Conservation (phyloP, 371 early-diverging fungal genomes). For the Mucor racemosus region DNA sequence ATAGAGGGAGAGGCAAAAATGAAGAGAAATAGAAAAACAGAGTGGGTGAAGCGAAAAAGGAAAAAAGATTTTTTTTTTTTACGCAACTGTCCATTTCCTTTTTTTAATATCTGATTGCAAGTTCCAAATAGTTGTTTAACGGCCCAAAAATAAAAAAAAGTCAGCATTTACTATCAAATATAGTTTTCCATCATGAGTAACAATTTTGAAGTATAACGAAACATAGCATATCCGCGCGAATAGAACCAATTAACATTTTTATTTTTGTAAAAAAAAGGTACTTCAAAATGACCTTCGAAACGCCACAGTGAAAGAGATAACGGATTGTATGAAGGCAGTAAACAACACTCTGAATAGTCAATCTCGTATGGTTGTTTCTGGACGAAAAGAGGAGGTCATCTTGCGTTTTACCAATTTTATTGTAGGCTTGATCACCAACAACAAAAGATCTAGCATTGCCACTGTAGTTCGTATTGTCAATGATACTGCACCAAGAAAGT, state of each 20-base stretch:
- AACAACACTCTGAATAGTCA: neutral
- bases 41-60: neutral
- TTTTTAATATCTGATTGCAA: neutral
- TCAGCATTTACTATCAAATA: neutral
- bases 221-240: neutral
- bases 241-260: conserved; percentile 52
- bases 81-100: neutral
- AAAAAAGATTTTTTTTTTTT: neutral
- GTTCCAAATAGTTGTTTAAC: neutral
- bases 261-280: conserved; percentile 28
- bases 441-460: neutral
- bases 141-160: neutral
- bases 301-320: conserved; percentile 20
- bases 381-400: conserved; percentile 20
- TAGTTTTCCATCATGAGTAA: neutral
- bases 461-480: conserved; percentile 25
- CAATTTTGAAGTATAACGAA: conserved; percentile 2
- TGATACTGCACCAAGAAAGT: conserved; percentile 18
- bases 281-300: conserved; percentile 18
- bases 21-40: neutral
- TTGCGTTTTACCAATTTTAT: conserved; percentile 11
- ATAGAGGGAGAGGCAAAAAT: neutral
- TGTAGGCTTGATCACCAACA: neutral
- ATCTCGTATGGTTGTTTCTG: conserved; percentile 4
- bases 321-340: conserved; percentile 18